phyloP scores from a whole-genome alignment of 345 rosid species.

The Eucalyptus cladocalyx region DNA sequence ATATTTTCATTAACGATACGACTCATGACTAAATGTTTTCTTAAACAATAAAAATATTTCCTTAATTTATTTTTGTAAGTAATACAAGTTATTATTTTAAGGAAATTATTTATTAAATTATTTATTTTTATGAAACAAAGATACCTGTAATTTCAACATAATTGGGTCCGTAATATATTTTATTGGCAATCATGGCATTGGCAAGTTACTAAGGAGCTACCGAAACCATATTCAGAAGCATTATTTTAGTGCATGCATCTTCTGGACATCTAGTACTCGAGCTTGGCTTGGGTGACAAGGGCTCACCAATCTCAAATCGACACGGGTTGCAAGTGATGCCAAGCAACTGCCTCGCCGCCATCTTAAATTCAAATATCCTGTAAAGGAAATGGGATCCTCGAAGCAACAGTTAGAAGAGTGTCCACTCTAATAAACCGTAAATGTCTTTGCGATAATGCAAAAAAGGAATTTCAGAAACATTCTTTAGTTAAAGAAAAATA shows the following conservation, averaged over 20 bases:
- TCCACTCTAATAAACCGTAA: background rate
- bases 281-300: background rate
- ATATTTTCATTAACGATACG: rapidly evolving
- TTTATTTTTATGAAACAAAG: background rate
- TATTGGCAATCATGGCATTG: background rate
- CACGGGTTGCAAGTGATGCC: background rate
- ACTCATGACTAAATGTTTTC: background rate
- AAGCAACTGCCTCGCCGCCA: background rate
- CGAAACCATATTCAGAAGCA: background rate
- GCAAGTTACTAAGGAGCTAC: background rate
- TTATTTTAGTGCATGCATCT: background rate
- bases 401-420: background rate
- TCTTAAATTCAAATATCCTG: background rate
- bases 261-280: background rate
- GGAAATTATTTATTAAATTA: background rate
- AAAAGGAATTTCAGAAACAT: background rate
- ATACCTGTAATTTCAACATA: background rate
- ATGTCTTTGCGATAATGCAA: background rate
- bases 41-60: too few relatives aligned
- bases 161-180: background rate
- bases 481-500: background rate
- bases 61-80: background rate
- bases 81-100: background rate
- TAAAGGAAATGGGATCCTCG: background rate
- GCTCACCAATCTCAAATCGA: background rate